phyloP scores from a whole-genome alignment of 1,139 yeast genomes.

The Arxiozyma slooffiae region DNA sequence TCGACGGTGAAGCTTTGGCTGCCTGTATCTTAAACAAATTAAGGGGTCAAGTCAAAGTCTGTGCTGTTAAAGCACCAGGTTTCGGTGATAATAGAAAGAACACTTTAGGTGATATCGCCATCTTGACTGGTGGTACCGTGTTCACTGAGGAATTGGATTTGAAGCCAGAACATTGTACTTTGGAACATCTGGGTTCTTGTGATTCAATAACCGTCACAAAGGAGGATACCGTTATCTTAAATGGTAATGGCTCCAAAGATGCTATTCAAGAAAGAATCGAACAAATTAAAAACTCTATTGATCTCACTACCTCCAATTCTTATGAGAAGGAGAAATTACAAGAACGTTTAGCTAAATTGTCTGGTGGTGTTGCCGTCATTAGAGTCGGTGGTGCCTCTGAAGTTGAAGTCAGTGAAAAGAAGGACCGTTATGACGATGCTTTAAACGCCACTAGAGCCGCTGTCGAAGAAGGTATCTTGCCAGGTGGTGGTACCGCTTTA shows the following conservation, averaged over 20 bases:
- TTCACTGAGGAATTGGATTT: slow-evolving; percentile 97
- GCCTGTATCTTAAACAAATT: slow-evolving; percentile 97
- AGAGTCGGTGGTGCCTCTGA: slow-evolving; percentile 98
- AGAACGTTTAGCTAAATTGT: slow-evolving; percentile 95
- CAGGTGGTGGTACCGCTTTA: slow-evolving; percentile 99
- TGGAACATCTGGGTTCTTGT: slow-evolving; percentile 85
- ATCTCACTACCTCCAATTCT: slow-evolving; percentile 71
- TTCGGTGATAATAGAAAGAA: slow-evolving; percentile 99
- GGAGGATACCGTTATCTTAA: slow-evolving; percentile 91
- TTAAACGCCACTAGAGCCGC: slow-evolving; percentile 99
- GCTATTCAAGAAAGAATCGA: slow-evolving; percentile 86
- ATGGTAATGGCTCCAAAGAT: slow-evolving; percentile 93
- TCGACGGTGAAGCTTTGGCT: slow-evolving; percentile 98
- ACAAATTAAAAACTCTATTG: slow-evolving; percentile 81
- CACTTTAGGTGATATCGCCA: slow-evolving; percentile 94
- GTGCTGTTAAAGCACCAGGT: slow-evolving; percentile 99
- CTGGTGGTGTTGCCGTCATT: slow-evolving; percentile 98
- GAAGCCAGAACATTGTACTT: slow-evolving; percentile 92
- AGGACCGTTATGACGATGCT: slow-evolving; percentile 98
- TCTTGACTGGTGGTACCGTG: slow-evolving; percentile 94
- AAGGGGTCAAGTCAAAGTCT: slow-evolving; percentile 97
- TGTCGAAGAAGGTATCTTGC: slow-evolving; percentile 97
- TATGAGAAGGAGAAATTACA: slow-evolving; percentile 96
- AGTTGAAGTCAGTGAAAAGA: slow-evolving; percentile 99
- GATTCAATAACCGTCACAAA: slow-evolving; percentile 92